Conservation (phyloP, 2,329 filamentous ascomycete species). For the Aspergillus felis region DNA sequence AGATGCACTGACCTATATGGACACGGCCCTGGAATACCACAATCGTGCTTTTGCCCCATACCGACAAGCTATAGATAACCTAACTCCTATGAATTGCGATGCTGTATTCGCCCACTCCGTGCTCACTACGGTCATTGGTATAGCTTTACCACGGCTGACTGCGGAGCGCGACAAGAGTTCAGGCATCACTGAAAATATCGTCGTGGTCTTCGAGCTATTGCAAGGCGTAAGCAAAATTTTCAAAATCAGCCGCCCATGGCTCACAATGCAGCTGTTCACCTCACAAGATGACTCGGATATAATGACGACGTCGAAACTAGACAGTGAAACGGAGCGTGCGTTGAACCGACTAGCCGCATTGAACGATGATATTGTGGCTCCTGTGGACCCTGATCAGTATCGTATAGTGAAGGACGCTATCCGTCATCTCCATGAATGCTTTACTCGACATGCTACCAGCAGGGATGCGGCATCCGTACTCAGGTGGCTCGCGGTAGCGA, state of each 20-base stretch:
- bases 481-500: slow-evolving; percentile 30
- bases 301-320: slow-evolving; percentile 23
- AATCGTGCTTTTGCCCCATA: slow-evolving; percentile 33
- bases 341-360: slow-evolving; percentile 24
- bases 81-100: slow-evolving; percentile 35
- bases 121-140: slow-evolving; percentile 33
- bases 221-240: slow-evolving; percentile 35
- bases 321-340: slow-evolving; percentile 23
- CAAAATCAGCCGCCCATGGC: slow-evolving; percentile 29
- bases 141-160: slow-evolving; percentile 33
- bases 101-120: slow-evolving; percentile 36
- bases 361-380: slow-evolving; percentile 26
- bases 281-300: slow-evolving; percentile 45
- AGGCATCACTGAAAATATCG: slow-evolving; percentile 34
- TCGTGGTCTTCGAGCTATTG: slow-evolving; percentile 33
- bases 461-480: slow-evolving; percentile 29
- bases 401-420: slow-evolving; percentile 29
- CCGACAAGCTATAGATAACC: slow-evolving; percentile 30
- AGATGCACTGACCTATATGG: slow-evolving; percentile 31
- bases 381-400: slow-evolving; percentile 23
- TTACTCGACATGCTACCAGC: slow-evolving; percentile 19
- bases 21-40: slow-evolving; percentile 35
- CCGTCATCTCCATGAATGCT: slow-evolving; percentile 26
- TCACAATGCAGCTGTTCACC: slow-evolving; percentile 52
- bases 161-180: slow-evolving; percentile 24